phyloP scores from a whole-genome alignment of 2,329 filamentous ascomycete species.

The Dothideomycetes sp. region DNA sequence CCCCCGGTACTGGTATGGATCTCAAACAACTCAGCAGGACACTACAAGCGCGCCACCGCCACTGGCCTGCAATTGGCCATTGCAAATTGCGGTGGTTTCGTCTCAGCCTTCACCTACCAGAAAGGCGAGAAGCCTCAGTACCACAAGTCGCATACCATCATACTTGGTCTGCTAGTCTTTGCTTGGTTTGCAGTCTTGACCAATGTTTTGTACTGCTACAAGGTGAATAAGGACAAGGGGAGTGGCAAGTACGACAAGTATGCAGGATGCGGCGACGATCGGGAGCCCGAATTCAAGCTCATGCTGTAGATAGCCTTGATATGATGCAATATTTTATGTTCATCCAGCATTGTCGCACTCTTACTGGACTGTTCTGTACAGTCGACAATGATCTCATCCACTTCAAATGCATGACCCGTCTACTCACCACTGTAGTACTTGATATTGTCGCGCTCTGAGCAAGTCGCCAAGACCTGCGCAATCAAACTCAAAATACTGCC shows the following conservation, averaged over 20 bases:
- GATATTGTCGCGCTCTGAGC: no score
- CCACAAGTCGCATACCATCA: conserved; percentile 49
- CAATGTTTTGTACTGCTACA: conserved; percentile 52
- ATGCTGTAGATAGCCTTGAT: conserved; percentile 45
- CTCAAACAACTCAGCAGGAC: conserved; percentile 56
- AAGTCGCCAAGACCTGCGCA: no score
- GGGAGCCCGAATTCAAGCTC: conserved; percentile 52
- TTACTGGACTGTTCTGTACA: no score
- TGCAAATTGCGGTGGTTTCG: conserved; percentile 57
- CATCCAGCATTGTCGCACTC: no score
- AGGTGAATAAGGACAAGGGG: conserved; percentile 53
- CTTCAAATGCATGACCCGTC: no score
- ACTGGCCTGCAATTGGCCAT: conserved; percentile 54
- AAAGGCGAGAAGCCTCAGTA: conserved; percentile 45
- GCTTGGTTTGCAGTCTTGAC: conserved; percentile 53
- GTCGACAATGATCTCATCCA: no score
- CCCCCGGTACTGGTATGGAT: conserved; percentile 56
- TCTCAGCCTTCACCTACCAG: conserved; percentile 54
- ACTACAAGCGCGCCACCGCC: conserved; percentile 60
- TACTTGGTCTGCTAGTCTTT: conserved; percentile 48
- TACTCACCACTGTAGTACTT: no score
- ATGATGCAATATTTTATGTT: no score
- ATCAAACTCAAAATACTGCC: no score
- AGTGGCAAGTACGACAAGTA: conserved; percentile 49
- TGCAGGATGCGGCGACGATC: conserved; percentile 48